Evolutionary conservation across 305 asterid genomes (phyloP).

Genomic region (Fraxinus ornus): DNA sequence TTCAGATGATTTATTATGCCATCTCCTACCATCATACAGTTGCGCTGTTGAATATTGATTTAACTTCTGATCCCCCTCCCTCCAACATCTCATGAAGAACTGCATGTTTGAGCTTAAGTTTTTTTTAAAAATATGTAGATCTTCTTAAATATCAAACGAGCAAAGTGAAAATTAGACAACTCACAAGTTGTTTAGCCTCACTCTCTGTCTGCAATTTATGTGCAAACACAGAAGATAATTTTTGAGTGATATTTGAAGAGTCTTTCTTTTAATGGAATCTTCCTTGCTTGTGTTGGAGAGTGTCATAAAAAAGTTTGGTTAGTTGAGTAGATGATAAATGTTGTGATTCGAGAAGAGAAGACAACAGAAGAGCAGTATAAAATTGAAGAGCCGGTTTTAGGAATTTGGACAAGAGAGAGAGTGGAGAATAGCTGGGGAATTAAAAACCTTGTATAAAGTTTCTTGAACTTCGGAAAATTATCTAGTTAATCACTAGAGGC

Average conservation of each 20-base stretch:
- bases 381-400: neutral
- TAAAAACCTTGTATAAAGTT: neutral
- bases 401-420: neutral
- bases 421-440: neutral
- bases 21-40: neutral
- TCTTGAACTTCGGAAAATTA: neutral
- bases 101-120: neutral
- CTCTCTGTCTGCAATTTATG: neutral
- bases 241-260: neutral
- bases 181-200: neutral
- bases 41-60: neutral
- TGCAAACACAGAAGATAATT: neutral
- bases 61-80: neutral
- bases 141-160: neutral
- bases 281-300: neutral
- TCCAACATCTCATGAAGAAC: neutral
- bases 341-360: neutral
- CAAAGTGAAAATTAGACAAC: neutral
- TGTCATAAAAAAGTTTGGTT: neutral
- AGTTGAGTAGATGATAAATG: neutral
- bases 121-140: neutral
- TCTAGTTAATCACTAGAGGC: neutral
- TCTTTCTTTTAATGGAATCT: neutral
- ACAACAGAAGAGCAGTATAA: neutral
- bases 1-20: neutral